Evolutionary conservation across 2,329 filamentous ascomycete genomes (phyloP).

Genomic region (Sarocladium brachiariae): DNA sequence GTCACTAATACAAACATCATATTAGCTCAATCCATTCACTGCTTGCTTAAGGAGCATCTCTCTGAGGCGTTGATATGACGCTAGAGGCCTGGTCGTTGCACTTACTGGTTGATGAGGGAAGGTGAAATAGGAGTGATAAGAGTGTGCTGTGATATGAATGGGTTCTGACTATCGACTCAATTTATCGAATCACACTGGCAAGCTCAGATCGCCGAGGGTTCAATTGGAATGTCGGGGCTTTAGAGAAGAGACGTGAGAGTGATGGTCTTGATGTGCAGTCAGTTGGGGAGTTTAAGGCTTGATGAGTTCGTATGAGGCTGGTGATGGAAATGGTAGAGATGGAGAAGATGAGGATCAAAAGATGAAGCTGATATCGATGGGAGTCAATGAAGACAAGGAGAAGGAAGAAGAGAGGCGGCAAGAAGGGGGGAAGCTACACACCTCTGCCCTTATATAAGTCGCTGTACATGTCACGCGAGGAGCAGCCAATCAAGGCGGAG

Average conservation of each 20-base stretch:
- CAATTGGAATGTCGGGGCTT: no score
- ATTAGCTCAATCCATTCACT: no score
- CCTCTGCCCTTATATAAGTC: conserved; percentile 2
- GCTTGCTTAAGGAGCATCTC: no score
- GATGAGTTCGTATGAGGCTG: background rate
- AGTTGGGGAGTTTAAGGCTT: no score
- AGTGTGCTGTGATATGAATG: no score
- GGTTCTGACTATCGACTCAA: background rate
- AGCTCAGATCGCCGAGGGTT: no score
- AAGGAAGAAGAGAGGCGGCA: background rate
- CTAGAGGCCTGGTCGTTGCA: no score
- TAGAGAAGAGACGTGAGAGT: conserved; percentile 2
- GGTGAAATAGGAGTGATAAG: background rate
- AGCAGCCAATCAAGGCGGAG: conserved; percentile 3
- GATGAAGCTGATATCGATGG: background rate
- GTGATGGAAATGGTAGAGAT: background rate
- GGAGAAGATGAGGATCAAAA: conserved; percentile 4
- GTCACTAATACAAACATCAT: conserved; percentile 59
- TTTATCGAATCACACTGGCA: background rate
- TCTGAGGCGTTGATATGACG: no score
- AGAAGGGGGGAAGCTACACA: conserved; percentile 8
- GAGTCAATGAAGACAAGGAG: conserved; percentile 9
- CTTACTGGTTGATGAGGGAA: background rate
- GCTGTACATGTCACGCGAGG: conserved; percentile 2
- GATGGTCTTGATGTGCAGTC: no score